These are phyloP conservation scores for Candida vaughaniae DNA, from an alignment of 805 yeast species.

Conservation along the genomic window DNA sequence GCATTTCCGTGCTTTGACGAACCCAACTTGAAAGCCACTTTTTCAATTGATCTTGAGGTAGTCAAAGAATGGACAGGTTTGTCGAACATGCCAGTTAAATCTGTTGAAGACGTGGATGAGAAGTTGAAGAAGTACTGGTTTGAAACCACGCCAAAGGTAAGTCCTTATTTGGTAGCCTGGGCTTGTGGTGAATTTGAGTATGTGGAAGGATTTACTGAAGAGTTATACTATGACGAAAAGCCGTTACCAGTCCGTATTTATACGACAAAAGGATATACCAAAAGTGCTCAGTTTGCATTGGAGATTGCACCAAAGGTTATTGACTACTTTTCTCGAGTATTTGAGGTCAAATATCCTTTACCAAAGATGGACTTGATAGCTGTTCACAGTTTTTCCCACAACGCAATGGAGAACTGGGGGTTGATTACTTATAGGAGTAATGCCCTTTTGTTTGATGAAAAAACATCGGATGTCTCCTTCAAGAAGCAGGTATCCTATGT, in stretches of 20 bases:
- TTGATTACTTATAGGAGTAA: slow-evolving; percentile 65
- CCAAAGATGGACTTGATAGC: slow-evolving; percentile 82
- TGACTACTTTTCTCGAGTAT: slow-evolving; percentile 48
- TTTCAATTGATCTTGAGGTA: slow-evolving; percentile 43
- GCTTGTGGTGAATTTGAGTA: slow-evolving; percentile 57
- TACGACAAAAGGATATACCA: slow-evolving; percentile 48
- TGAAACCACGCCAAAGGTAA: slow-evolving; percentile 52
- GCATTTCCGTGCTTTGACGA: slow-evolving; percentile 61
- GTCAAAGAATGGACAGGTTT: slow-evolving; percentile 37
- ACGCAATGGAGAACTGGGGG: slow-evolving; percentile 94
- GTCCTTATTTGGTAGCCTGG: slow-evolving; percentile 59
- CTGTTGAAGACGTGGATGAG: slow-evolving; percentile 7
- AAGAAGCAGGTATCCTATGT: slow-evolving; percentile 79
- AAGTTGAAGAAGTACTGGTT: slow-evolving; percentile 31
- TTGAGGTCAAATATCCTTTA: slow-evolving; percentile 62
- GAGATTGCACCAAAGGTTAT: slow-evolving; percentile 49
- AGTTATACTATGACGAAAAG: slow-evolving; percentile 32
- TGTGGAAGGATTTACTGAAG: slow-evolving; percentile 45
- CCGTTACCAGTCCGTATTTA: slow-evolving; percentile 52
- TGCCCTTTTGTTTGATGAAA: slow-evolving; percentile 45
- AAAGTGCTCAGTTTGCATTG: slow-evolving; percentile 49
- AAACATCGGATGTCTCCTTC: slow-evolving; percentile 47
- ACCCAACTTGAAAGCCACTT: slow-evolving; percentile 55
- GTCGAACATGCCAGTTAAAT: slow-evolving; percentile 46
- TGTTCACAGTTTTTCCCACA: slow-evolving; percentile 75